Evolutionary conservation across 75 land plant species (phyloP), one percentile per base, ranked within the genome.

Genomic region (Selaginella tamariscina): DNA sequence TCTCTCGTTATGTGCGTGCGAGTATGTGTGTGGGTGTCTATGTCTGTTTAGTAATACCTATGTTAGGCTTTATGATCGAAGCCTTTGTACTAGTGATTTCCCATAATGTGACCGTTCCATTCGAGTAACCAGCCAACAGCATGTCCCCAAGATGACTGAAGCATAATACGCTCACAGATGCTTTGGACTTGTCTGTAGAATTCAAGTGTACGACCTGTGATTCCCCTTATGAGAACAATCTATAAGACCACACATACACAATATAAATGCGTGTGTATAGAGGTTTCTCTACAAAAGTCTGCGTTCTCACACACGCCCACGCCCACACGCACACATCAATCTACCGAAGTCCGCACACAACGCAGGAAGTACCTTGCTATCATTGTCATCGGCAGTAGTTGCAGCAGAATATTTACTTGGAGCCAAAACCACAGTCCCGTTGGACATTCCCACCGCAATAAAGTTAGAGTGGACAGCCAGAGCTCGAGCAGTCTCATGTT

Each of bases 121-220:
- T 85, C 26, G 89, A 77, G 77, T 90, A 88, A 67, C 99, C 99
- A 54, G 80, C 96, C 56, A 95, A 75, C 44, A 95, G 83, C 31
- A 90, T 63, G 67, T 95, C 97, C 9, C 96, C 99, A 83, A 82
- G 96, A 74, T 78, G 86, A 71, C 81, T 95, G 74, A 95, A 95
- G 84, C 92, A 85, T 74, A 95, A 69, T 0, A 96, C 82, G 54
- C 88, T 87, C 22, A 82, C 96, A 30, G 96, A 59, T 31, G 81
- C 56, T 64, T 68, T 69, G 57, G 86, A 72, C 56, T 77, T 71
- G 31, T 89, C 89, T 55, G 65, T 31, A n/a, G 62, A 5, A 59
- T 23, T 27, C 62, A 59, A 59, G 62, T 2, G 26, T 2, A 59
- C 62, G 9, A 23, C 62, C 62, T 59, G 23, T 9, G 62, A 5